Evolutionary conservation across 2,329 filamentous ascomycete species (phyloP).

Genomic region (Drechslerella dactyloides): DNA sequence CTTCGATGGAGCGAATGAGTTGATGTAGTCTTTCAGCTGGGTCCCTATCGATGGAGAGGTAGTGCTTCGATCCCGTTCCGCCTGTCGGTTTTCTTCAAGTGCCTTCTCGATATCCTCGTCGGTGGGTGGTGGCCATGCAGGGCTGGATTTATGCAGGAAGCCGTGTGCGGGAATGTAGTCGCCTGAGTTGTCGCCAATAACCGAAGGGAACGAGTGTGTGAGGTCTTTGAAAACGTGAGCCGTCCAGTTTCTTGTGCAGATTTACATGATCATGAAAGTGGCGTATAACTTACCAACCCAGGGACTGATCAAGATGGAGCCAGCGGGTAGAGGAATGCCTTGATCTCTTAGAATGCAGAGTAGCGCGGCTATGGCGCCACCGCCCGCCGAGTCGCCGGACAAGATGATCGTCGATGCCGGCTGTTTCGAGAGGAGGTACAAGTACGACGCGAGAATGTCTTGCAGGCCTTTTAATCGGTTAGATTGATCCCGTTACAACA

Average conservation of each 20-base stretch:
- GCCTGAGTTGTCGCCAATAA: conserved; percentile 63
- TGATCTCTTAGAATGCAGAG: conserved; percentile 82
- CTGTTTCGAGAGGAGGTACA: conserved; percentile 78
- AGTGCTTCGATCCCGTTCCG: conserved; percentile 51
- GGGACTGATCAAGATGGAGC: conserved; percentile 86
- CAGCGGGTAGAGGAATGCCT: conserved; percentile 82
- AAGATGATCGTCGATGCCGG: conserved; percentile 82
- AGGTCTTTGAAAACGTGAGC: conserved; percentile 65
- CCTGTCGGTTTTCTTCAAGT: conserved; percentile 62
- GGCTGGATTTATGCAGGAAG: conserved; percentile 87
- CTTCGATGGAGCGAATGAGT: conserved; percentile 50
- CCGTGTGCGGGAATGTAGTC: conserved; percentile 90
- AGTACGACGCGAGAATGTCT: conserved; percentile 86
- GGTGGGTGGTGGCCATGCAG: conserved; percentile 90
- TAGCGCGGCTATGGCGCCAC: conserved; percentile 83
- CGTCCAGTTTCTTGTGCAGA: not conserved
- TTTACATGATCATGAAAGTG: not conserved
- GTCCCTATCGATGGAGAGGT: not conserved
- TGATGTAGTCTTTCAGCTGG: conserved; percentile 38
- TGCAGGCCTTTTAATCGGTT: conserved; percentile 63
- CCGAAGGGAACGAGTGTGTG: conserved; percentile 92
- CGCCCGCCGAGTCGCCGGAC: conserved; percentile 91
- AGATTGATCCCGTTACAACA: conserved; percentile 7
- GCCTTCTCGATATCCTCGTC: conserved; percentile 68
- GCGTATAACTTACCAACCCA: conserved; percentile 68